These are phyloP conservation scores for Coemansia asiatica DNA, from an alignment of 192 early-diverging fungal species.

Conservation along the genomic window DNA sequence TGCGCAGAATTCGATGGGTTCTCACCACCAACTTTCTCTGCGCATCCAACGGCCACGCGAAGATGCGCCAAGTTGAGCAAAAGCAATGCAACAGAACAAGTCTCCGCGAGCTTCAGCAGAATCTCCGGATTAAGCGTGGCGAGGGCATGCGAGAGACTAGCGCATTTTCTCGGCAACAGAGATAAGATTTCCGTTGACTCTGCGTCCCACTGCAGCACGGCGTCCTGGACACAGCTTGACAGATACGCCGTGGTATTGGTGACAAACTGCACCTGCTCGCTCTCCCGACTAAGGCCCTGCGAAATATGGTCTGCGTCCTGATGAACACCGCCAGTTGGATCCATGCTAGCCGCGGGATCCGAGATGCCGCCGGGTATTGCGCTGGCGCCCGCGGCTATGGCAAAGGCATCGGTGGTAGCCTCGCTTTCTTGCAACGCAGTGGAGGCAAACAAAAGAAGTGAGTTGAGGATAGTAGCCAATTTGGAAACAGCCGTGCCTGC, in stretches of 20 bases:
- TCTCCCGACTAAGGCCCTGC: neutral
- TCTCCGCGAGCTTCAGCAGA: constrained; percentile 21
- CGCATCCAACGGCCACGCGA: neutral
- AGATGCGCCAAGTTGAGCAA: constrained; percentile 11
- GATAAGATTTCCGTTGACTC: too few relatives aligned
- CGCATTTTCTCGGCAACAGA: constrained; percentile 7
- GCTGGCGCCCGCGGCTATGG: constrained; percentile 30
- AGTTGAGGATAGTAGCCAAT: constrained; percentile 33
- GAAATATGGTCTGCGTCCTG: constrained; percentile 7
- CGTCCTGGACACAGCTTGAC: constrained; percentile 25
- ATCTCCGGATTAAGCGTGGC: constrained; percentile 24
- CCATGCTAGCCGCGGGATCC: neutral
- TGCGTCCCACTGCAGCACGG: constrained; percentile 18
- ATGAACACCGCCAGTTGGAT: neutral
- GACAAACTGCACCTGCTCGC: constrained; percentile 46
- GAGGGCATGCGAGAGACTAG: constrained; percentile 27
- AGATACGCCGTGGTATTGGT: constrained; percentile 38
- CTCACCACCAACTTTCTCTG: neutral
- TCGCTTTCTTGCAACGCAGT: constrained; percentile 46
- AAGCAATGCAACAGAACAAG: constrained; percentile 19
- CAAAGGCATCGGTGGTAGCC: constrained; percentile 48
- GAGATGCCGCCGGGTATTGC: constrained; percentile 1
- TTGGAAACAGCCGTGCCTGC: constrained; percentile 12
- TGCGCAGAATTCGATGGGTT: neutral
- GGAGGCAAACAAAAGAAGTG: constrained; percentile 42